Evolutionary conservation across 225 moss, liverwort and hornwort genomes (phyloP), one percentile per base, ranked within the genome.

Genomic region (Polytrichum commune): DNA sequence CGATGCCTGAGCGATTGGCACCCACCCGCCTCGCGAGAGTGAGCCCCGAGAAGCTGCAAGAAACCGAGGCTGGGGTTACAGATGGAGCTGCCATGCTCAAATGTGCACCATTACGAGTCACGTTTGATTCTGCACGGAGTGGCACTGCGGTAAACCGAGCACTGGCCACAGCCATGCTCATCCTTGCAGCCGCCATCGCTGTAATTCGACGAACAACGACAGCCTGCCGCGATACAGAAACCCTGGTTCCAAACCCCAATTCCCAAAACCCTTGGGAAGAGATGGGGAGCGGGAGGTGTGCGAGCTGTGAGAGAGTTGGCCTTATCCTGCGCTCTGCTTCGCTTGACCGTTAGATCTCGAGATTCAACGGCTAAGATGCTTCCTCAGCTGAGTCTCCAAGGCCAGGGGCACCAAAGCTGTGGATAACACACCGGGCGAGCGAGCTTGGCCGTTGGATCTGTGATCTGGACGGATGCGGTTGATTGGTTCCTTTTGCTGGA

Each of bases 151-250:
- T 78, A 19, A 81, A 76, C 65, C 76, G 71, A 2, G 76, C 27
- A 66, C 81, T 63, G 27, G 78, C 73, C 54, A 83, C 74, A 7
- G 78, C 74, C 78, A 83, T 69, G n/a, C 76, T 83, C 83, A 83
- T 63, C 71, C 73, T 78, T 5, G 83, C 68, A 26, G 78, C 78
- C 76, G 83, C 86, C 86, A 86, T 86, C 26, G 73, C 76, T 65
- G 5, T 58, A 80, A 72, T 62, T 29, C 46, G 0, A 28, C 61
- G 9, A 27, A 55, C 60, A 46, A 10, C 53, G 27, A 24, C 26
- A 19, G 0, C 25, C 62, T 24, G 24, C 62, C 0, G 9, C 6
- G 4, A 8, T 3, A 4, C 46, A 13, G 46, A 46, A 46, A 46
- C 46, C 46, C 46, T 24, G 2, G 5, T 28, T 38, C 3, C 38